Percentiles rank a stretch among this genome's conserved stretches.
Evolutionary conservation across 75 land plant species (phyloP).

Genomic region (Pinus taeda): DNA sequence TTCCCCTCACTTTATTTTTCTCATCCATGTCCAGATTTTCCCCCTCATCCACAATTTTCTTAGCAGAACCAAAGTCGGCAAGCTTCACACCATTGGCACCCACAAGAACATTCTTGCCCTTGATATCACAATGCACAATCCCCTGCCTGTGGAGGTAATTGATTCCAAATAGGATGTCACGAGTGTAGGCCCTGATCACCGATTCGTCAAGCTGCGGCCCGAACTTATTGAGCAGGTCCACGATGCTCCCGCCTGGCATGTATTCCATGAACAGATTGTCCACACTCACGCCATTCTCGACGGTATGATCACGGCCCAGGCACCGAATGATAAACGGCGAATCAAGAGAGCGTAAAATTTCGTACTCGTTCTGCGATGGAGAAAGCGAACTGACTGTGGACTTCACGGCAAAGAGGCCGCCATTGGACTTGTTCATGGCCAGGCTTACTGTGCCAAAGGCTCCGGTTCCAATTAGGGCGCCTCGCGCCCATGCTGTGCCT

Average conservation of each 20-base stretch:
- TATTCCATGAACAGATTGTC: slow-evolving; percentile 42
- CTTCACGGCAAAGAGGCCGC: slow-evolving; percentile 38
- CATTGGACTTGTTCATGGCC: slow-evolving; percentile 23
- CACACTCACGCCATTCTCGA: slow-evolving; percentile 19
- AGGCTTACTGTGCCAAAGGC: slow-evolving; percentile 38
- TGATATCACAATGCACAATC: slow-evolving; percentile 67
- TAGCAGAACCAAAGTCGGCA: slow-evolving; percentile 57
- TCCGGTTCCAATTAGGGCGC: slow-evolving; percentile 26
- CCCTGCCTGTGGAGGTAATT: slow-evolving; percentile 33
- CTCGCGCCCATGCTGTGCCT: slow-evolving; percentile 24
- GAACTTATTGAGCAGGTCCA: slow-evolving; percentile 44
- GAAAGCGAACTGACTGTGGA: slow-evolving; percentile 15
- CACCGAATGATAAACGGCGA: slow-evolving; percentile 25
- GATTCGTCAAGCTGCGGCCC: slow-evolving; percentile 33
- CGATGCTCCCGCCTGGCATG: slow-evolving; percentile 59
- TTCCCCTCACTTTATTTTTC: slow-evolving; percentile 7
- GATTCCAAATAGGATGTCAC: slow-evolving; percentile 34
- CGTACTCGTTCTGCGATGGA: slow-evolving; percentile 32
- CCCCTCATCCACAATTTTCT: slow-evolving; percentile 14
- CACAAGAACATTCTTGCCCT: slow-evolving; percentile 52
- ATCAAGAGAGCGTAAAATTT: slow-evolving; percentile 19
- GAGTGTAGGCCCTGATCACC: slow-evolving; percentile 22
- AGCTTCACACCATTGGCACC: slow-evolving; percentile 36
- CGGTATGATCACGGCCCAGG: slow-evolving; percentile 18
- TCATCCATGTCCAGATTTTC: slow-evolving; percentile 8